Percentiles rank a stretch among this genome's conserved stretches.
phyloP scores from a whole-genome alignment of 2,329 filamentous ascomycete genomes.

The Aspergillus vadensis region DNA sequence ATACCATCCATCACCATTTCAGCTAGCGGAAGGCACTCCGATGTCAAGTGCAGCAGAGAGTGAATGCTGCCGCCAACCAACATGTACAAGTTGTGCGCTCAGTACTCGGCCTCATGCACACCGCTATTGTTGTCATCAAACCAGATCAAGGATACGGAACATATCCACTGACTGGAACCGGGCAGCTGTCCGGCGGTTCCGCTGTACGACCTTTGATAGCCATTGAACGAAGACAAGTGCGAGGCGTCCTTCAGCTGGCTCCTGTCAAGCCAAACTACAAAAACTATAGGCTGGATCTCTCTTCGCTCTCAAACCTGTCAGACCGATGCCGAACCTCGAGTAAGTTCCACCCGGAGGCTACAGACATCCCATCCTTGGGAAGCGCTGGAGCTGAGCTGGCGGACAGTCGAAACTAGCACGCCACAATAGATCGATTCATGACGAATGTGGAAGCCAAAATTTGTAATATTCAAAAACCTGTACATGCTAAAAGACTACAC shows the following conservation, averaged over 20 bases:
- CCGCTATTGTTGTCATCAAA: slow-evolving; percentile 10
- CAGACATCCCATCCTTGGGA: background rate
- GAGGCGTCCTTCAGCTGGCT: background rate
- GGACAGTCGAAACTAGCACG: background rate
- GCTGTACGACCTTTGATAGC: slow-evolving; percentile 2
- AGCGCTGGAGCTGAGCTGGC: background rate
- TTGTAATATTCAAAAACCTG: background rate
- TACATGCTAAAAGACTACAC: background rate
- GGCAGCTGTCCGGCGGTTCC: slow-evolving; percentile 1
- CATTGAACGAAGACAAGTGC: background rate
- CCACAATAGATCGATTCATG: background rate
- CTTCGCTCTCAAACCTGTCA: background rate
- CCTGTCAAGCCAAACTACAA: background rate
- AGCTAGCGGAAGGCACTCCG: background rate
- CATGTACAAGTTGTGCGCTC: slow-evolving; percentile 7
- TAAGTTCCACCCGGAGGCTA: background rate
- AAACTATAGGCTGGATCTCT: background rate
- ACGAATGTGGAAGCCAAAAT: background rate
- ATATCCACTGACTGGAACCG: background rate
- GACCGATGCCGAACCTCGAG: background rate
- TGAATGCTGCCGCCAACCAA: slow-evolving; percentile 7
- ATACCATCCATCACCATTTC: background rate
- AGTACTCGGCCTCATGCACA: slow-evolving; percentile 17
- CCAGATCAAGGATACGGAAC: background rate
- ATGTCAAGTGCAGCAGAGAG: background rate